Conservation (phyloP, 805 yeast species). For the Wilhelminamyces savonicus region DNA sequence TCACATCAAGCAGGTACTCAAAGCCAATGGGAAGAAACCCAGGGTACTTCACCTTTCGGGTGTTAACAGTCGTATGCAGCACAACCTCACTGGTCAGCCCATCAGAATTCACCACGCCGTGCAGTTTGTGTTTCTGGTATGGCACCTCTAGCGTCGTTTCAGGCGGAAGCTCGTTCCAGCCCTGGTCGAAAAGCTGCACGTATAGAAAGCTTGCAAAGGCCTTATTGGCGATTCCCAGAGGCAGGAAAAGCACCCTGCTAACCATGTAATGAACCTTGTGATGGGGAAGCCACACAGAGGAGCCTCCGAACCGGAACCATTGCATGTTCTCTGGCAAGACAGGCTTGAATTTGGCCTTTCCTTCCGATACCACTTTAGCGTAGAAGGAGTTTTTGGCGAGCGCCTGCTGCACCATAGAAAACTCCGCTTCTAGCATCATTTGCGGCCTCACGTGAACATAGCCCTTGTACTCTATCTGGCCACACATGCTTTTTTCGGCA, state of each 20-base stretch:
- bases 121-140: conserved; percentile 11
- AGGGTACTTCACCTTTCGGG: conserved; percentile 12
- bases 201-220: conserved; percentile 12
- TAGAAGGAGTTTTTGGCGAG: conserved; percentile 5
- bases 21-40: conserved; percentile 12
- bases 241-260: conserved; percentile 12
- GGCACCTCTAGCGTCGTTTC: conserved; percentile 2
- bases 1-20: conserved; percentile 3
- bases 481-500: conserved; percentile 9
- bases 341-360: conserved; percentile 11
- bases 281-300: conserved; percentile 16
- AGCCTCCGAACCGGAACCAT: conserved; percentile 18
- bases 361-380: conserved; percentile 9
- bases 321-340: conserved; percentile 9
- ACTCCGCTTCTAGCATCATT: conserved; percentile 11
- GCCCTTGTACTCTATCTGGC: conserved; percentile 6
- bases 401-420: conserved; percentile 6
- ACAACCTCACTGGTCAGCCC: conserved; percentile 8
- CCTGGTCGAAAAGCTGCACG: conserved; percentile 13
- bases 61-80: conserved; percentile 5
- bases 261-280: conserved; percentile 14
- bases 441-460: conserved; percentile 9
- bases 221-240: conserved; percentile 9
- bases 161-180: conserved; percentile 16
- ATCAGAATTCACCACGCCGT: conserved; percentile 9